Evolutionary conservation across 495 filamentous ascomycete genomes (phyloP).

Genomic region (Aspergillus carlsbadensis): DNA sequence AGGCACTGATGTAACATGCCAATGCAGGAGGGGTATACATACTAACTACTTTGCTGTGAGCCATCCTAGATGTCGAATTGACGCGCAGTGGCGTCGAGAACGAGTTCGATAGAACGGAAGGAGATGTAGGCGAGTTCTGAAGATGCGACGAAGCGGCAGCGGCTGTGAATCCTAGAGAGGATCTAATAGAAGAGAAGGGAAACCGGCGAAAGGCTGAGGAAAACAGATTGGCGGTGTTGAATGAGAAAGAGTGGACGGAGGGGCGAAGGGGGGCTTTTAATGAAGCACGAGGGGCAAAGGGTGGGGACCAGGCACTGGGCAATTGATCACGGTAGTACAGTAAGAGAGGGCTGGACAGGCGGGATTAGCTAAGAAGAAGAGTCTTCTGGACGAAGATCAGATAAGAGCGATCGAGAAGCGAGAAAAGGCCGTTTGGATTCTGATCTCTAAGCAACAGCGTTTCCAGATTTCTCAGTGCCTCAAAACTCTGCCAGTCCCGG

Average conservation of each 20-base stretch:
- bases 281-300: slow-evolving; percentile 22
- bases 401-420: not conserved
- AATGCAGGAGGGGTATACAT: slow-evolving; percentile 31
- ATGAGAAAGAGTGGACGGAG: slow-evolving; percentile 2
- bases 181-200: slow-evolving; percentile 59
- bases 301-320: slow-evolving; percentile 9
- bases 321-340: slow-evolving; percentile 11
- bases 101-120: slow-evolving; percentile 35
- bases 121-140: slow-evolving; percentile 48
- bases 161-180: slow-evolving; percentile 56
- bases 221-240: slow-evolving; percentile 72
- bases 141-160: slow-evolving; percentile 66
- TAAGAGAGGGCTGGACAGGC: slow-evolving; percentile 18
- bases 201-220: slow-evolving; percentile 70
- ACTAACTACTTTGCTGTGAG: slow-evolving; percentile 82
- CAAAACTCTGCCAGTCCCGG: not conserved
- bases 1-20: not conserved
- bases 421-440: not conserved
- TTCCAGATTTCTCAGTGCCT: not conserved
- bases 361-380: slow-evolving; percentile 23
- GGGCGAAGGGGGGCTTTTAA: slow-evolving; percentile 15
- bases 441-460: slow-evolving; percentile 7
- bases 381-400: slow-evolving; percentile 12
- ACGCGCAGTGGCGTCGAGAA: slow-evolving; percentile 45
- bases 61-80: slow-evolving; percentile 53